A percentile compares a stretch with the other conserved stretches of the same genome.
Evolutionary conservation across 2,329 filamentous ascomycete genomes (phyloP).

Genomic region (Aspergillus terreus): DNA sequence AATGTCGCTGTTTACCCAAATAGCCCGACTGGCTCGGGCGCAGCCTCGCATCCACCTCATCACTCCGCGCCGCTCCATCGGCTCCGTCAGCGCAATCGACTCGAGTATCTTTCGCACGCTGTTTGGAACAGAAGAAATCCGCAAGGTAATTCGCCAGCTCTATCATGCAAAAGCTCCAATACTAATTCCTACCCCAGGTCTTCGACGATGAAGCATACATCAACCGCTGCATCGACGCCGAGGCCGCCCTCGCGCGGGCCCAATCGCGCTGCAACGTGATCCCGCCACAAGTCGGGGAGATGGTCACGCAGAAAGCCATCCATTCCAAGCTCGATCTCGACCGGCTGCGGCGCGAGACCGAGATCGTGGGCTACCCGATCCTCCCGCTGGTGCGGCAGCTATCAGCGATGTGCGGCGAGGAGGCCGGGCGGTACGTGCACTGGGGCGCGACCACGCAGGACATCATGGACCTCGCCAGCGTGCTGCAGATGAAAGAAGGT

Average conservation of each 20-base stretch:
- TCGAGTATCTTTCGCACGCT: conserved; percentile 51
- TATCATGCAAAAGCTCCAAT: too few relatives aligned
- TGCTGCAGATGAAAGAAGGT: conserved; percentile 52
- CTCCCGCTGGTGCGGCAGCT: conserved; percentile 51
- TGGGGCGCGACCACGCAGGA: conserved; percentile 60
- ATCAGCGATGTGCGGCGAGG: conserved; percentile 30
- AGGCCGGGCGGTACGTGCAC: conserved; percentile 49
- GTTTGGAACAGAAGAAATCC: conserved; percentile 51
- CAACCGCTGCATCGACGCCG: conserved; percentile 41
- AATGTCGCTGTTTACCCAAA: conserved; percentile 15
- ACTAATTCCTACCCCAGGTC: conserved; percentile 24
- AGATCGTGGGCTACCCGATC: conserved; percentile 55
- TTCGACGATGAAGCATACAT: conserved; percentile 52
- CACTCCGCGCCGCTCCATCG: conserved; percentile 63
- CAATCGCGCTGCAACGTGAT: conserved; percentile 49
- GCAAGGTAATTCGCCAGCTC: conserved; percentile 18
- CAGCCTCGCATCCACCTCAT: conserved; percentile 34
- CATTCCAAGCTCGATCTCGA: conserved; percentile 41
- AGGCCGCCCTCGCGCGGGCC: conserved; percentile 51
- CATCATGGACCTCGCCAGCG: conserved; percentile 55
- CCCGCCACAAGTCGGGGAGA: conserved; percentile 34
- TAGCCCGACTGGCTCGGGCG: conserved; percentile 10
- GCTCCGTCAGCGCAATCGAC: conserved; percentile 33
- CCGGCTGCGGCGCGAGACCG: conserved; percentile 42
- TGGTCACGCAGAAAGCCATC: conserved; percentile 35